Evolutionary conservation across 2,329 filamentous ascomycete species (phyloP), one percentile per base, ranked within the genome.

Genomic region (Blumeriella jaapii): DNA sequence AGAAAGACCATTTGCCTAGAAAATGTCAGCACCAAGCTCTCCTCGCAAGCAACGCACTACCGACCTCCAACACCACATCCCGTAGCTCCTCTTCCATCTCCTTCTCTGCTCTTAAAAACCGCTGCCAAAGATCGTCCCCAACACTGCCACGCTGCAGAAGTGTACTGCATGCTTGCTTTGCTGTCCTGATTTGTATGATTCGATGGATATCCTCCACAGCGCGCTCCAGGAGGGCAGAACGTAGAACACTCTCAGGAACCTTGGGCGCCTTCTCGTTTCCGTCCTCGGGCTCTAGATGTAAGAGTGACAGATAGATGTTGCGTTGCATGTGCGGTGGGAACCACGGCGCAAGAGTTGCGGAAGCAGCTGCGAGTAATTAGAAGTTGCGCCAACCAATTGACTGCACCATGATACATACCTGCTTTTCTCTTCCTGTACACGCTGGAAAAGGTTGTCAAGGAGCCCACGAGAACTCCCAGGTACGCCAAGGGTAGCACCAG

Each of bases 21-120:
- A 13, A 38, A 38, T 38, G 57, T 41, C 57, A 45, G 34, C 15
- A 31, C 24, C 30, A 22, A 5, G 2, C 13, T 11, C 13, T 6
- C 3, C 5, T 8, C 14, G 17, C 6, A 3, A 20, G 25, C 9
- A 10, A 14, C 23, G 9, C 7, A n/a, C 7, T 1, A 44, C 69
- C 43, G 59, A 93, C 86, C 77, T 96, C 89, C 51, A 78, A 74
- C 20, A 96, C 86, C 15, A 96, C 89, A 61, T 98, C 91, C 51
- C 84, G 75, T 42, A 98, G 68, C 62, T 98, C 91, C 48, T 86
- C 84, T 63, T 98, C 87, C 68, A 96, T 93, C 62, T 98, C 91
- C 65, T 93, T 87, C 71, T 98, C 91, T 1, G 89, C 91, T 32
- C 85, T 73, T 61, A 78, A 62, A 60, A 96, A 94, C 24, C 89